Evolutionary conservation across 164 flowering plant genomes (phyloP).

Genomic region (Saururus chinensis): DNA sequence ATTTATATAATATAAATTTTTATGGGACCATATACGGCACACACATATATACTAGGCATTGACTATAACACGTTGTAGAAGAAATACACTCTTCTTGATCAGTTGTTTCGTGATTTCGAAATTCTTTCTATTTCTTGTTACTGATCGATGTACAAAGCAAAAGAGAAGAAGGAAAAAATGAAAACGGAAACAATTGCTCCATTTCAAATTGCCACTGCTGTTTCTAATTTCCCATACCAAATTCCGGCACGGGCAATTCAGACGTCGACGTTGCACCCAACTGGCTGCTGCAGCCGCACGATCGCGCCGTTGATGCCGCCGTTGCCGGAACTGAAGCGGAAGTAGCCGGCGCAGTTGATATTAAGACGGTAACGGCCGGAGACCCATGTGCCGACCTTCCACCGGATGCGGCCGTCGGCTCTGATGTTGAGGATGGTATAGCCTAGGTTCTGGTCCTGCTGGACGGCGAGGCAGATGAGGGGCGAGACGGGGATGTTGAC

Average conservation of each 20-base stretch:
- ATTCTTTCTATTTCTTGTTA: too few relatives aligned
- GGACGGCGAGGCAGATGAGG: slow-evolving; percentile 2
- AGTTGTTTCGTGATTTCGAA: too few relatives aligned
- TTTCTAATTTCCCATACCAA: too few relatives aligned
- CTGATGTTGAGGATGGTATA: not conserved
- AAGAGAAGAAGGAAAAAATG: too few relatives aligned
- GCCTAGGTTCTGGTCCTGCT: slow-evolving; percentile 3
- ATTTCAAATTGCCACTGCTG: too few relatives aligned
- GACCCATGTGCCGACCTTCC: slow-evolving; percentile 14
- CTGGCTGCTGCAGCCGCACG: slow-evolving; percentile 2
- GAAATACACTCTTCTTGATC: too few relatives aligned
- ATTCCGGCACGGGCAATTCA: not conserved
- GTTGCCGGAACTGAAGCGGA: not conserved
- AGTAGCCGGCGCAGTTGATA: slow-evolving; percentile 9
- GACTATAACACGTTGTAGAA: too few relatives aligned
- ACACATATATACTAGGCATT: too few relatives aligned
- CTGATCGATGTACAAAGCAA: too few relatives aligned
- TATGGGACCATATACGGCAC: too few relatives aligned
- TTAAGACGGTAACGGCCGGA: slow-evolving; percentile 10
- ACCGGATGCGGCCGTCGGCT: slow-evolving; percentile 6
- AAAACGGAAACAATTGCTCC: too few relatives aligned
- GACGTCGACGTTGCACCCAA: slow-evolving; percentile 4
- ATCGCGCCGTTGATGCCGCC: not conserved
- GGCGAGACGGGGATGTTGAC: slow-evolving; percentile 8
- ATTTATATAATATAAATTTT: too few relatives aligned